Evolutionary conservation across 2,329 filamentous ascomycete species (phyloP), one percentile per base, ranked within the genome.

Genomic region (Alternaria gaisen): DNA sequence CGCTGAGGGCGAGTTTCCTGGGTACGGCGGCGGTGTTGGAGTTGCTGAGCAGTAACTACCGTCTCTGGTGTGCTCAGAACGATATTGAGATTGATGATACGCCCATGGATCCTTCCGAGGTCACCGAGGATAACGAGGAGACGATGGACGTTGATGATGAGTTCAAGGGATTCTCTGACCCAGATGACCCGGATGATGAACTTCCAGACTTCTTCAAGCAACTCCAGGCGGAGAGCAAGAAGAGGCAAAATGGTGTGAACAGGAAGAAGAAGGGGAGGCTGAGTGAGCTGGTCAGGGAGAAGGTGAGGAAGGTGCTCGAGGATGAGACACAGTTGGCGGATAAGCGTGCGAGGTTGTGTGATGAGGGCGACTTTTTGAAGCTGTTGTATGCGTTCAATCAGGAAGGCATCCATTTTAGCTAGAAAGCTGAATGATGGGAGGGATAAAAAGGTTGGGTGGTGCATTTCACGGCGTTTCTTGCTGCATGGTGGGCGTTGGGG

Each of bases 341-440:
- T 62, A 92, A 91, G 81, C 85, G 94, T 66, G 87, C 94, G 11
- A 86, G 92, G 63, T 90, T 95, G 83, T 96, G 93, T 73, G 93
- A 97, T 73, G 93, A 98, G 81, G 94, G 91, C 53, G 94, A 97
- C 72, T 98, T 97, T 75, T 80, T 99, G 76, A 90, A 89, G 69
- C 79, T 97, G 66, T 80, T 97, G 64, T 88, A 86, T 78, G 90
- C 91, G 2, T 97, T 97, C 79, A 97, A 97, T 77, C 88, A 92
- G 67, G 92, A 97, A 77, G 93, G 93, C 28, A 94, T 98, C 61
- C 94, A 97, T 81, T 98, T 98, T 78, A 91, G 87, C 64, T 93
- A 70, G 58, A 4, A 2, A 10, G 10, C 1, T 24, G 16, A 5
- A 38, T 1, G 8, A 20, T 11, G n/a, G 5, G 10, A 20, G 3